A percentile compares a stretch with the other conserved stretches of the same genome.
phyloP scores from a whole-genome alignment of 129 eudicot species.

The Escallonia herrerae region DNA sequence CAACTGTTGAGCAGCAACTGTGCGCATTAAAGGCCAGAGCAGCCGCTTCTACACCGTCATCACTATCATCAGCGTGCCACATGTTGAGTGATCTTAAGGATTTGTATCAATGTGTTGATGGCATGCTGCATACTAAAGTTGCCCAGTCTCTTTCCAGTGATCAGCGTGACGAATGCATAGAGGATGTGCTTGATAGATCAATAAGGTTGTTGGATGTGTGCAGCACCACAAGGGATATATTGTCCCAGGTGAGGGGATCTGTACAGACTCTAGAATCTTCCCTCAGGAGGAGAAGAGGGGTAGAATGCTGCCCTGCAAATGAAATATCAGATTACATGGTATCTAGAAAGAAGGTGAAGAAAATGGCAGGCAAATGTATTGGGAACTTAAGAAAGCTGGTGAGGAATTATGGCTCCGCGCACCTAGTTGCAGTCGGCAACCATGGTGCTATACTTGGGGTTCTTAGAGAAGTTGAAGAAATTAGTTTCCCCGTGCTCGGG shows the following conservation, averaged over 20 bases:
- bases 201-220: conserved; percentile 14
- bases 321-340: background rate
- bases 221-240: conserved; percentile 1
- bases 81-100: background rate
- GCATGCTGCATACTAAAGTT: conserved; percentile 8
- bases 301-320: background rate
- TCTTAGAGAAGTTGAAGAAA: conserved; percentile 5
- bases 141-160: background rate
- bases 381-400: too few relatives aligned
- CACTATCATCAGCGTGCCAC: background rate
- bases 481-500: background rate
- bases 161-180: background rate
- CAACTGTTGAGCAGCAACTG: conserved; percentile 6
- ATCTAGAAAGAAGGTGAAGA: conserved; percentile 10
- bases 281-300: conserved; percentile 13
- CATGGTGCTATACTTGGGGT: background rate
- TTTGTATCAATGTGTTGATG: conserved; percentile 3
- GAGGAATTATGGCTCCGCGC: too few relatives aligned
- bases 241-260: conserved; percentile 6
- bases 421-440: background rate
- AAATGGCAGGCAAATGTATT: background rate
- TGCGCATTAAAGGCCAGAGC: conserved; percentile 6
- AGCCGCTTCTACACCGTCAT: conserved; percentile 10
- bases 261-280: conserved; percentile 7
- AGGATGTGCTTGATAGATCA: conserved; percentile 11